Conservation (phyloP, 2,329 filamentous ascomycete species). For the Fusarium scirpi region DNA sequence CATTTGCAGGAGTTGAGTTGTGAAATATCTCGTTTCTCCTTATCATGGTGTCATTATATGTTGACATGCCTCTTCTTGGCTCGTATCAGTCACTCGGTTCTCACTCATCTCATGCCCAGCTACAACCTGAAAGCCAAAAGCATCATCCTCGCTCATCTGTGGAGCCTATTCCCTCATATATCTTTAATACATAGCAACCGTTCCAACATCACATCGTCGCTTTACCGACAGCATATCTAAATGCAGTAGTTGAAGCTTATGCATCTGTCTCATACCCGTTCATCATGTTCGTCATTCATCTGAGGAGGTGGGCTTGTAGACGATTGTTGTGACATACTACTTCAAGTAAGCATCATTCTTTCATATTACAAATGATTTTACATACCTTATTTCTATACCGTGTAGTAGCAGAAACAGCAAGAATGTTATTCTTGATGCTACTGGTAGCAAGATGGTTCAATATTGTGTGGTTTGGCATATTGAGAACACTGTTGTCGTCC, state of each 20-base stretch:
- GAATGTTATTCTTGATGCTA: conserved; percentile 95
- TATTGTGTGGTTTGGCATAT: conserved; percentile 97
- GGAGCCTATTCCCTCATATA: background rate
- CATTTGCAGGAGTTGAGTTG: conserved; percentile 11
- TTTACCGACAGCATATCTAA: background rate
- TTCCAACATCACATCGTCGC: conserved; percentile 29
- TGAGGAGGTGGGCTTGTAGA: conserved; percentile 89
- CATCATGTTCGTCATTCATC: conserved; percentile 39
- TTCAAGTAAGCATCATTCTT: conserved; percentile 23
- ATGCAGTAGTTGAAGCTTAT: conserved; percentile 6
- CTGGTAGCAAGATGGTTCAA: conserved; percentile 97
- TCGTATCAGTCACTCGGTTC: background rate
- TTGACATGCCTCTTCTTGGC: conserved; percentile 4
- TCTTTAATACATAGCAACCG: conserved; percentile 12
- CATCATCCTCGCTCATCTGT: background rate
- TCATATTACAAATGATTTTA: background rate
- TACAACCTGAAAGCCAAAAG: background rate
- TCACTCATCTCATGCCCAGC: background rate
- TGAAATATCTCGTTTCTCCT: background rate
- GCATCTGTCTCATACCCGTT: background rate
- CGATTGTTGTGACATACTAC: conserved; percentile 96
- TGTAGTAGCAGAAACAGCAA: conserved; percentile 97
- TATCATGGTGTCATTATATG: background rate
- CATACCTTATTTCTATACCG: conserved; percentile 93
- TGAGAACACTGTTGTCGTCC: conserved; percentile 96